Base-by-base conservation (phyloP, 2,329 filamentous ascomycete species). In the Lecanicillium sp. region DNA sequence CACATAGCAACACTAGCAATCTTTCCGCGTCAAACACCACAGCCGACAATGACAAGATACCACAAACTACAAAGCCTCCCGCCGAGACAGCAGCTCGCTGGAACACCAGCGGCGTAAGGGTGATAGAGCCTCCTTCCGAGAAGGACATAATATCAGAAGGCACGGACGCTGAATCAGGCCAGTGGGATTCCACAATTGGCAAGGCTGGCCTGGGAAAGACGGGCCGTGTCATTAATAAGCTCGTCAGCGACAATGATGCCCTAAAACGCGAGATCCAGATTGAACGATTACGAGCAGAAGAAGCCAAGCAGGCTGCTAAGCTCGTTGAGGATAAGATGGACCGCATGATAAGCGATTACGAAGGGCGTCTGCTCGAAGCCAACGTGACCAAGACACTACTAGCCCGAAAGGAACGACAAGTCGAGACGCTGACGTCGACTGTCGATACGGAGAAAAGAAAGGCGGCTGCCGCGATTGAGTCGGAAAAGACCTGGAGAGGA, bases 191-290 rank as follows among this genome's bases (percentile, higher is more conserved):
- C 20, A 79, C 79, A 3, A 73, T 84, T 33, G 80, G 80, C 48
- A 80, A 81, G 53, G 80, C 80, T 7, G 79, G 77, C 3, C 63
- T 83, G 3, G 83, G 83, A 31, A 87, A 87, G 64, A 85, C 80
- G 9, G 83, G 83, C 8, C 71, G 82, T 25, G 83, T 87, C 37
- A 90, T 92, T 58, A 86, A 92, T 61, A 78, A 79, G 53, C 72
- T 92, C 38, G 85, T 87, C 54, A 80, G 80, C 38, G 85, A 90
- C 54, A 88, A 88, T 49, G 85, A 90, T 52, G 73, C 79, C 29
- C 67, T 90, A 33, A 84, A 84, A 50, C 74, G 84, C 37, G 84
- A 90, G 46, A 67, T 85, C 41, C 70, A 81, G 51, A 74, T 82
- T 41, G 80, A 84, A 57, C 67, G 69, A 15, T 56, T 82, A 39